Percentiles rank a stretch among this genome's conserved stretches.
phyloP scores from a whole-genome alignment of 2,329 filamentous ascomycete genomes.

The Pseudogymnoascus sp. region DNA sequence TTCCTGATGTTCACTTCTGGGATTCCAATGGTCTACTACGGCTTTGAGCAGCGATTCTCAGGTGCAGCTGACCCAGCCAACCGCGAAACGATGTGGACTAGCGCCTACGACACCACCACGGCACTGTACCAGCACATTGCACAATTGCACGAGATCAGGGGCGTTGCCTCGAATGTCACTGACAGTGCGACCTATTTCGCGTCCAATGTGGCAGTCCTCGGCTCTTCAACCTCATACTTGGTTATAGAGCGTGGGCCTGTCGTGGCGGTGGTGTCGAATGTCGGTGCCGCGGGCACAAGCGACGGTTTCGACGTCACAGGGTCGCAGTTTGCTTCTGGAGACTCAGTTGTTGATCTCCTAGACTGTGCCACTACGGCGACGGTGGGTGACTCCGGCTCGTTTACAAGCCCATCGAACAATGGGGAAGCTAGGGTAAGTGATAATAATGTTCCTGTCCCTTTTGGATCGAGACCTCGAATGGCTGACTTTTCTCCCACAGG shows the following conservation, averaged over 20 bases:
- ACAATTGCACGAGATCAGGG: not conserved
- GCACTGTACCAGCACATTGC: conserved; percentile 32
- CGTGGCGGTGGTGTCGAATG: not conserved
- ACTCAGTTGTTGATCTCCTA: conserved; percentile 14
- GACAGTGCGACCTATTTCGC: not conserved
- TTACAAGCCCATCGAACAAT: conserved; percentile 10
- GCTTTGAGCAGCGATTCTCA: conserved; percentile 41
- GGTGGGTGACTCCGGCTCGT: conserved; percentile 6
- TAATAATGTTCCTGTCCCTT: not conserved
- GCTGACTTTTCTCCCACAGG: not conserved
- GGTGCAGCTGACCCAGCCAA: conserved; percentile 32
- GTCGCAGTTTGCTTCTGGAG: conserved; percentile 1
- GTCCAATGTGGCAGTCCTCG: not conserved
- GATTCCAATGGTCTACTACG: conserved; percentile 44
- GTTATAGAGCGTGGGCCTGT: not conserved
- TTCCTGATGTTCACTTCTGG: conserved; percentile 41
- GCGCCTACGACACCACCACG: conserved; percentile 30
- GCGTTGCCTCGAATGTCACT: not conserved
- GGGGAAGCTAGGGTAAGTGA: conserved; percentile 7
- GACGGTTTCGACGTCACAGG: not conserved
- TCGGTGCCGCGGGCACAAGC: not conserved
- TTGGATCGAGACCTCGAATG: not conserved
- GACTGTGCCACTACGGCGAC: conserved; percentile 6
- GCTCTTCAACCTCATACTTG: not conserved
- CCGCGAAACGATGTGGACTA: conserved; percentile 36